Conservation (phyloP, 2,329 filamentous ascomycete species). For the Fusarium verrucosum region DNA sequence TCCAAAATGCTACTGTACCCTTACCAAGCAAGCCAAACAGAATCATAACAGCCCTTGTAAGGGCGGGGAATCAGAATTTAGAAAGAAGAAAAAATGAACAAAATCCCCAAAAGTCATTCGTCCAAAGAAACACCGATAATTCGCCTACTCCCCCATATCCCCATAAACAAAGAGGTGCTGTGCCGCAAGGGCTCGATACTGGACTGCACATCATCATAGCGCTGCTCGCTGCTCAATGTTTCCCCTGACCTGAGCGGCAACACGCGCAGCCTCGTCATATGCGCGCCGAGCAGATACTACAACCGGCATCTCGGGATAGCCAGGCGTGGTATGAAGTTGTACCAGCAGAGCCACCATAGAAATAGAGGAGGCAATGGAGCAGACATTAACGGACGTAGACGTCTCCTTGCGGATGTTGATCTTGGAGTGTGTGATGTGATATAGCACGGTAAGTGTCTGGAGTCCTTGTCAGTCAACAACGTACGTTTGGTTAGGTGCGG, state of each 20-base stretch:
- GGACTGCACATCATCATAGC: conserved; percentile 44
- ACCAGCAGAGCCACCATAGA: conserved; percentile 76
- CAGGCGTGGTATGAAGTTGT: conserved; percentile 70
- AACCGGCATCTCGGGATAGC: conserved; percentile 69
- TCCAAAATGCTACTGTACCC: not conserved
- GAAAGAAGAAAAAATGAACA: not conserved
- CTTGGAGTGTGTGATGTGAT: conserved; percentile 80
- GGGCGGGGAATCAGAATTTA: conserved; percentile 30
- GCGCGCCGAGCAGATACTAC: conserved; percentile 53
- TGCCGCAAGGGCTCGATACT: not conserved
- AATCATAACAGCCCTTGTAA: not conserved
- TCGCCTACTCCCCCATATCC: not conserved
- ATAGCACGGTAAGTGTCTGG: conserved; percentile 76
- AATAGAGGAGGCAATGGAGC: conserved; percentile 79
- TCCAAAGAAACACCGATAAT: not conserved
- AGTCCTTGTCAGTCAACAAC: conserved; percentile 7
- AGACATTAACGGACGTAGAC: conserved; percentile 78
- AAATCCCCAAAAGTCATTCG: not conserved
- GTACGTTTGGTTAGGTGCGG: conserved; percentile 10
- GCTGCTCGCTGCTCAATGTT: conserved; percentile 43
- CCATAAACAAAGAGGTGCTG: not conserved
- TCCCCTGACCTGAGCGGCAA: conserved; percentile 45
- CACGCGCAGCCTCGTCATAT: conserved; percentile 49
- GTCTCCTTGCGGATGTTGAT: conserved; percentile 84
- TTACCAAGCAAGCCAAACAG: not conserved